These are phyloP conservation scores for Leccinum truebloodii DNA, from an alignment of 768 basidiomycete genomes.

Conservation along the genomic window DNA sequence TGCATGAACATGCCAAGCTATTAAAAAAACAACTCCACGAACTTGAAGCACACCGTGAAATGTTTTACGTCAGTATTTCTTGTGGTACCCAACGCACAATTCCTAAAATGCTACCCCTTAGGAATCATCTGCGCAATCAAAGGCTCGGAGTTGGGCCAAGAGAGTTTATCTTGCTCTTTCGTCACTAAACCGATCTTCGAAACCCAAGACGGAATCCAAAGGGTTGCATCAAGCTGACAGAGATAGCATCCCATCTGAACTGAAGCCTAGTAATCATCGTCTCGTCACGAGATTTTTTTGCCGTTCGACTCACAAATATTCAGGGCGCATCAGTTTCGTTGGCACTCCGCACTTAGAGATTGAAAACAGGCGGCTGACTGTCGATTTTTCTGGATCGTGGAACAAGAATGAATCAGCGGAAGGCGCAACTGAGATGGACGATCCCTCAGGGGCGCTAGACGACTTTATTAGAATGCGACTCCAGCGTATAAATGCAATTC, in stretches of 20 bases:
- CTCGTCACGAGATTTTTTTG: neutral
- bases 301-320: neutral
- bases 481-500: neutral
- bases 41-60: slow-evolving; percentile 65
- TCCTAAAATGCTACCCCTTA: slow-evolving; percentile 9
- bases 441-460: neutral
- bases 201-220: neutral
- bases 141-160: slow-evolving; percentile 14
- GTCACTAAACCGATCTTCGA: slow-evolving; percentile 3
- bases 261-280: slow-evolving; percentile 4
- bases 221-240: neutral
- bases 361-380: neutral
- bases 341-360: neutral
- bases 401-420: neutral
- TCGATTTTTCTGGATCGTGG: neutral
- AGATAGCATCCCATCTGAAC: slow-evolving; percentile 4
- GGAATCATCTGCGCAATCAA: slow-evolving; percentile 16
- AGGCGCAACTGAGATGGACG: neutral
- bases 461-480: neutral
- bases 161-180: slow-evolving; percentile 10
- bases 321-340: neutral
- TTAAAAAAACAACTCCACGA: slow-evolving; percentile 74
- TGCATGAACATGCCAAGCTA: slow-evolving; percentile 44
- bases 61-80: slow-evolving; percentile 51
- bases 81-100: neutral